phyloP scores from a whole-genome alignment of 805 yeast genomes.

The Myxozyma monticola region DNA sequence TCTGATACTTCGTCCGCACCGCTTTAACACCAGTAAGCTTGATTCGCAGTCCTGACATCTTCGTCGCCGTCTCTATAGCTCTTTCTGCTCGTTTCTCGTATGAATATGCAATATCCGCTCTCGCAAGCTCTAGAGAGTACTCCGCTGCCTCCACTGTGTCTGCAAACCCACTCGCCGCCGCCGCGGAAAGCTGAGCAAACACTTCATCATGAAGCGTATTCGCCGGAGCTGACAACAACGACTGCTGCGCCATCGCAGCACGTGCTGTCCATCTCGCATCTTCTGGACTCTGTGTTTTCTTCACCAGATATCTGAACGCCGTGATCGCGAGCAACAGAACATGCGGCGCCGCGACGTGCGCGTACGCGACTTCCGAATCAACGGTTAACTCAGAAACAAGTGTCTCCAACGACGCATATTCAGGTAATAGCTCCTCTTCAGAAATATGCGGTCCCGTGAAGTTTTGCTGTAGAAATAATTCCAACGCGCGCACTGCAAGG shows the following conservation, averaged over 20 bases:
- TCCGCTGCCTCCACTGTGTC: constrained; percentile 8
- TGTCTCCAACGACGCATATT: not conserved
- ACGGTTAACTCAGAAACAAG: constrained; percentile 46
- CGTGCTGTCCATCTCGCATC: constrained; percentile 39
- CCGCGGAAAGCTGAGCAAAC: constrained; percentile 17
- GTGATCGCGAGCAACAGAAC: constrained; percentile 48
- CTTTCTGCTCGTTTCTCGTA: constrained; percentile 47
- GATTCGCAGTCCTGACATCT: constrained; percentile 47
- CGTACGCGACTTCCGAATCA: constrained; percentile 73
- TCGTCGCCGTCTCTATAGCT: constrained; percentile 37
- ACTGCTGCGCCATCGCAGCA: constrained; percentile 40
- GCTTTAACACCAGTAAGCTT: constrained; percentile 87
- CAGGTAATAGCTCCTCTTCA: not conserved
- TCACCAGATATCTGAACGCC: constrained; percentile 46
- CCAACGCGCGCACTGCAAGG: constrained; percentile 47
- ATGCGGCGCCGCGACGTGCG: constrained; percentile 53
- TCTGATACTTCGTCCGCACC: constrained; percentile 80
- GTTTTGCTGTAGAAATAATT: constrained; percentile 70
- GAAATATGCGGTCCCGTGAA: constrained; percentile 72
- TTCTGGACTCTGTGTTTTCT: not conserved
- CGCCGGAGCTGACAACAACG: constrained; percentile 35
- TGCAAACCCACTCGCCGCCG: not conserved
- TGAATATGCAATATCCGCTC: constrained; percentile 34
- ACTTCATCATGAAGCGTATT: constrained; percentile 35
- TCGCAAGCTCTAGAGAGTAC: constrained; percentile 28